Evolutionary conservation across 257 asterid genomes (phyloP).

Genomic region (Forsythia viridissima): DNA sequence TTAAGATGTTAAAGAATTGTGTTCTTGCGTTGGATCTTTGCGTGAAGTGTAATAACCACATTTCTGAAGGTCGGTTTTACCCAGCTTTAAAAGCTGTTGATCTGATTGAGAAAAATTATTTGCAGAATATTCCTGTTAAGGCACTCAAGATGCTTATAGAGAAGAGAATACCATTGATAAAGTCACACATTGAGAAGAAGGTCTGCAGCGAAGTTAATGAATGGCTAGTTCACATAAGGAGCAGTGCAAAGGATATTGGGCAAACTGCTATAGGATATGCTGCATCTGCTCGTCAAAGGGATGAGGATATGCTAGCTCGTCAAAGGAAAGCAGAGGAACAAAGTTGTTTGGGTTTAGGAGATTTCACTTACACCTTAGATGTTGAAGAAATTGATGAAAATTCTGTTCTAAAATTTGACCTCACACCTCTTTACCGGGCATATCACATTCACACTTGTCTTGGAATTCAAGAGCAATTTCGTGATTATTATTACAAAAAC

Average conservation of each 20-base stretch:
- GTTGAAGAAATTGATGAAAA: constrained; percentile 83
- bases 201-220: constrained; percentile 81
- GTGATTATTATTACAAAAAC: constrained; percentile 73
- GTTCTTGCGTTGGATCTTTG: constrained; percentile 79
- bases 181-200: constrained; percentile 75
- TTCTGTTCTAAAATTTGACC: constrained; percentile 77
- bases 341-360: constrained; percentile 77
- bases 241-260: constrained; percentile 79
- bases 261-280: constrained; percentile 83
- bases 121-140: constrained; percentile 69
- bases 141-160: constrained; percentile 54
- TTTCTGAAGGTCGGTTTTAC: constrained; percentile 76
- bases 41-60: constrained; percentile 70
- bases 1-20: constrained; percentile 75
- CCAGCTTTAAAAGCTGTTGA: constrained; percentile 87
- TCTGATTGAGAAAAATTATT: constrained; percentile 67
- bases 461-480: constrained; percentile 72
- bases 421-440: constrained; percentile 90
- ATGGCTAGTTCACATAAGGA: constrained; percentile 86
- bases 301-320: constrained; percentile 88
- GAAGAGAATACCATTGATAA: constrained; percentile 64
- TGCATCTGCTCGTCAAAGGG: constrained; percentile 85
- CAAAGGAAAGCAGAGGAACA: constrained; percentile 90
- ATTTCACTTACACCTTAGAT: constrained; percentile 72
- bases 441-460: constrained; percentile 79